These are phyloP conservation scores for Chimonanthus praecox DNA, from an alignment of 164 flowering plant species.

Conservation along the genomic window DNA sequence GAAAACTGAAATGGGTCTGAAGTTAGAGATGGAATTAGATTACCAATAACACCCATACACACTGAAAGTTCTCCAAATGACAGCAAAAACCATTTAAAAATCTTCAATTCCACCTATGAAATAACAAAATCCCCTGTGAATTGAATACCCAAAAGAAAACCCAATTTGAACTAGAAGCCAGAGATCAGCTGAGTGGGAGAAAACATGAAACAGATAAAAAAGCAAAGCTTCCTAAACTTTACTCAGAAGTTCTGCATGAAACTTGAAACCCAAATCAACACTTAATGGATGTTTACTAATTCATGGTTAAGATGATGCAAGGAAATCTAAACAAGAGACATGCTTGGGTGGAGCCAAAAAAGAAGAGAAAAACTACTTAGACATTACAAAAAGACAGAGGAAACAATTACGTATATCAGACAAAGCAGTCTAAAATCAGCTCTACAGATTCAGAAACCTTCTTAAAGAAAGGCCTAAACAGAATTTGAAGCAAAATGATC, in stretches of 20 bases:
- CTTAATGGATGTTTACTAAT: background rate
- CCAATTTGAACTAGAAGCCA: background rate
- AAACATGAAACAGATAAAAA: background rate
- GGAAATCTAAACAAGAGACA: background rate
- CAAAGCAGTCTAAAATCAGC: background rate
- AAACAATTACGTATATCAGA: background rate
- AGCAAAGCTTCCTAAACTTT: background rate
- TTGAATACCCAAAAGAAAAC: background rate
- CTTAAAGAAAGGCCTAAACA: background rate
- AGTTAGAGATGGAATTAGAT: background rate
- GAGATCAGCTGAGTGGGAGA: background rate
- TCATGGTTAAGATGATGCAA: background rate
- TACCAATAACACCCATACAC: background rate
- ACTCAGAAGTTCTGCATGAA: background rate
- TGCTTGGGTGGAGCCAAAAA: background rate
- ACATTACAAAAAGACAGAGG: background rate
- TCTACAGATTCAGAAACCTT: background rate
- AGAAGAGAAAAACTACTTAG: background rate
- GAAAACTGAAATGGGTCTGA: background rate
- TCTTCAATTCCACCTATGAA: background rate
- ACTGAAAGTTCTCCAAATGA: background rate
- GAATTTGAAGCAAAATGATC: background rate
- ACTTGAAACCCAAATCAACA: slow-evolving; percentile 1
- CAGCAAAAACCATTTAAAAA: background rate
- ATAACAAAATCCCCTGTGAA: background rate